Evolutionary conservation across 768 basidiomycete species (phyloP).

Genomic region (Coprinellus aureogranulatus): DNA sequence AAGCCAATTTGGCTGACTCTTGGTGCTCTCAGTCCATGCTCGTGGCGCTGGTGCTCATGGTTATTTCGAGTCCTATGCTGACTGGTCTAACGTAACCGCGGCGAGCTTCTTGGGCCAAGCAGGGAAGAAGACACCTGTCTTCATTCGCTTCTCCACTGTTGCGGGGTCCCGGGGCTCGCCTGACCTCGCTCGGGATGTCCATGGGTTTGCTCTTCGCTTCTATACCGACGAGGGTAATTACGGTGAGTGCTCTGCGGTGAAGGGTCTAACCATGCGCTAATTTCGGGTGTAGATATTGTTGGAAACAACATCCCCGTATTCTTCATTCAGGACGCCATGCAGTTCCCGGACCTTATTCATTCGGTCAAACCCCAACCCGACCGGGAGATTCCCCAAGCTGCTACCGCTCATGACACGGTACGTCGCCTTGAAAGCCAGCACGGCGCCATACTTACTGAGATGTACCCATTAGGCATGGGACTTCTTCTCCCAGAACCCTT

Average conservation of each 20-base stretch:
- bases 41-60: slow-evolving; percentile 94
- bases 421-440: slow-evolving; percentile 87
- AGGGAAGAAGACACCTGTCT: slow-evolving; percentile 68
- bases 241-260: slow-evolving; percentile 93
- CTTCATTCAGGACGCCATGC: slow-evolving; percentile 82
- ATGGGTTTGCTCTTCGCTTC: slow-evolving; percentile 89
- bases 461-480: slow-evolving; percentile 83
- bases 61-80: slow-evolving; percentile 85
- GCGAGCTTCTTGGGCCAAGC: slow-evolving; percentile 63
- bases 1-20: no score
- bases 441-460: slow-evolving; percentile 81
- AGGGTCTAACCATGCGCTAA: no score
- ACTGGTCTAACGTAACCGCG: slow-evolving; percentile 78
- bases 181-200: slow-evolving; percentile 90
- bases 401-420: no score
- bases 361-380: no score
- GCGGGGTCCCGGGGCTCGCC: slow-evolving; percentile 85
- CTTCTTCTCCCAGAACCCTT: slow-evolving; percentile 83
- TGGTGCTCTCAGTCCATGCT: slow-evolving; percentile 86
- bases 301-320: slow-evolving; percentile 93
- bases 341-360: slow-evolving; percentile 95
- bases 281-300: no score
- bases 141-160: slow-evolving; percentile 92
- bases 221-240: slow-evolving; percentile 89
- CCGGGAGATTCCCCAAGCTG: no score